Conservation (phyloP, 805 yeast species). For the Starmerella scarabaei region DNA sequence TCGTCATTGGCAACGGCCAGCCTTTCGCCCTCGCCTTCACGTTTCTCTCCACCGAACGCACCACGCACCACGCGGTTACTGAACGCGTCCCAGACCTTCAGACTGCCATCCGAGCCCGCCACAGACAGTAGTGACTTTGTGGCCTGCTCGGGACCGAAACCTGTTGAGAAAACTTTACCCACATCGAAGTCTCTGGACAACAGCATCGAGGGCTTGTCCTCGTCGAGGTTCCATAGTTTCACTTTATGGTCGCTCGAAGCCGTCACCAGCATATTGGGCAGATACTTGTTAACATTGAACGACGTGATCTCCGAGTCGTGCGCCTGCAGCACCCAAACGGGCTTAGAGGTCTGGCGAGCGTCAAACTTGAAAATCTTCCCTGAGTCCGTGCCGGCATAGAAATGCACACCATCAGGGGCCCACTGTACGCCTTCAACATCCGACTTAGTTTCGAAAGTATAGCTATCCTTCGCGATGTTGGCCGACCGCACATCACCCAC, state of each 20-base stretch:
- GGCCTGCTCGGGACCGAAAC: conserved; percentile 79
- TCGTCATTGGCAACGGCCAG: conserved; percentile 15
- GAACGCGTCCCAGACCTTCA: conserved; percentile 88
- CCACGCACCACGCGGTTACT: conserved; percentile 66
- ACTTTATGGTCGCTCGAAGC: conserved; percentile 78
- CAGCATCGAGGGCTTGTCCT: conserved; percentile 65
- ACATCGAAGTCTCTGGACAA: conserved; percentile 84
- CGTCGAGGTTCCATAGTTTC: conserved; percentile 74
- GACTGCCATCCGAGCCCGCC: conserved; percentile 75
- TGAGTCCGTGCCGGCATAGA: conserved; percentile 81
- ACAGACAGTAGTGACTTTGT: conserved; percentile 70
- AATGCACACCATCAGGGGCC: conserved; percentile 41
- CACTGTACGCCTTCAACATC: conserved; percentile 77
- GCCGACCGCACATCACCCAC: conserved; percentile 75
- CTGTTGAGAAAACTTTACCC: conserved; percentile 73
- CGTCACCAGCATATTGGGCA: conserved; percentile 67
- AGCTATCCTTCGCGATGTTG: conserved; percentile 42
- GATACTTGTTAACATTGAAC: conserved; percentile 50
- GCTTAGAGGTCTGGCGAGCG: conserved; percentile 47
- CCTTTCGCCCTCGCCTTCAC: conserved; percentile 8
- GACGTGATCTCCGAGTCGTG: conserved; percentile 90
- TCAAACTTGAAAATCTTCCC: conserved; percentile 87
- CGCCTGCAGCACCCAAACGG: conserved; percentile 92
- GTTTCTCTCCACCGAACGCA: conserved; percentile 37
- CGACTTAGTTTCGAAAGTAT: conserved; percentile 51